phyloP scores from a whole-genome alignment of 129 eudicot genomes.

The Heracleum sosnowskyi region DNA sequence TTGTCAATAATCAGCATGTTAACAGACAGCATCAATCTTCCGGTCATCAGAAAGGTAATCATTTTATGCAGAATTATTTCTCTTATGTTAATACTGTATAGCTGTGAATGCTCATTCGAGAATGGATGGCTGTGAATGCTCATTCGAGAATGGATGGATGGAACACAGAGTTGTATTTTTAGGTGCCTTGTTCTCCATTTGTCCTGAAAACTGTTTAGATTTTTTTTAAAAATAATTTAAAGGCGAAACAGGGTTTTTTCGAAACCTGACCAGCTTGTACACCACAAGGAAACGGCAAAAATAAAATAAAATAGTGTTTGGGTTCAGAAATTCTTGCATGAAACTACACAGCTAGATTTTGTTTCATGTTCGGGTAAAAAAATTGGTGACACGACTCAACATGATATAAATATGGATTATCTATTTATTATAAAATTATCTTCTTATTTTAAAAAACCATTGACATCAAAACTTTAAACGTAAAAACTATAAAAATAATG shows the following conservation, averaged over 20 bases:
- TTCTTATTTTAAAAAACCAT: no score
- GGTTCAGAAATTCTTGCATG: background rate
- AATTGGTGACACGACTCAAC: no score
- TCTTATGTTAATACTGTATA: background rate
- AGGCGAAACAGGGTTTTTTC: background rate
- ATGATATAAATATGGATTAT: no score
- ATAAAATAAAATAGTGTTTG: background rate
- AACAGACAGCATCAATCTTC: slow-evolving; percentile 47
- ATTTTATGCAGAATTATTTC: background rate
- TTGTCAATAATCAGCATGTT: slow-evolving; percentile 36
- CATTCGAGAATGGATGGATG: background rate
- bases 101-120: background rate
- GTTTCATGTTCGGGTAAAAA: no score
- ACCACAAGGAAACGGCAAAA: background rate
- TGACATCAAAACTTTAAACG: no score
- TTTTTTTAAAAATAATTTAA: background rate
- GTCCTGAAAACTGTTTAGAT: background rate
- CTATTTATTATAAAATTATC: no score
- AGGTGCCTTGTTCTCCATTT: background rate
- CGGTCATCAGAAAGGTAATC: slow-evolving; percentile 73
- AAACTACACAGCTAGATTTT: no score
- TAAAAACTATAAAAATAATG: no score
- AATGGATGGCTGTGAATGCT: background rate
- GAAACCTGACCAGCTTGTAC: background rate
- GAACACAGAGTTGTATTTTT: background rate